Evolutionary conservation across 495 filamentous ascomycete species (phyloP), one percentile per base, ranked within the genome.

Genomic region (Tuber melanosporum): DNA sequence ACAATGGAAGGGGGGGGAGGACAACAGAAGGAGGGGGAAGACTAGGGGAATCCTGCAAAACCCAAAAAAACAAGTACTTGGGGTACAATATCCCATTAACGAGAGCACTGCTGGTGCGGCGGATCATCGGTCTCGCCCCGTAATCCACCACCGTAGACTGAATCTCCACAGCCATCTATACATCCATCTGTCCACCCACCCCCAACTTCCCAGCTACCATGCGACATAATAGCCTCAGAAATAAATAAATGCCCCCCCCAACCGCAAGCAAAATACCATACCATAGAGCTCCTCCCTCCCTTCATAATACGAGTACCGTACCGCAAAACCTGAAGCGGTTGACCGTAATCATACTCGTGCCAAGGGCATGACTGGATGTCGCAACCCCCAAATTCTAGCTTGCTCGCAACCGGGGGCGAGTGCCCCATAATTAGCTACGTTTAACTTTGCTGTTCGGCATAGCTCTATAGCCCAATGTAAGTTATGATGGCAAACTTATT

Each of bases 31-130:
- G 17, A 43, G 45, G 57, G 19, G 41, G 12, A 26, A 45, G 20
- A 1, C 20, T 26, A 39, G 26, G 76, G 70, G 22, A 72, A 62
- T n/a, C 52, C 73, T 75, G 70, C 75, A 71, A 43, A 39, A 39
- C 42, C 57, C 26, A 66, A 49, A 66, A 66, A 32, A 32, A 2
- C 57, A 32, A n/a, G 52, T n/a, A 12, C 12, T 32, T 14, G 57
- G 57, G 26, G 57, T 5, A 66, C 57, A 32, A 32, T 32, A 32
- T 7, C 10, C n/a, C n/a, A 66, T 3, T 0, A 10, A 32, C n/a
- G 10, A 32, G 26, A 17, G 22, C n/a, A 32, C 57, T 66, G 2
- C 10, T 32, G 26, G 26, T 14, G 1, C 57, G n/a, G 26, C 2
- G 15, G 57, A 66, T 32, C 26, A n/a, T 66, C 57, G 3, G 10